Base-by-base conservation (phyloP, 1,139 yeast genomes). In the Arxiozyma bovina region DNA sequence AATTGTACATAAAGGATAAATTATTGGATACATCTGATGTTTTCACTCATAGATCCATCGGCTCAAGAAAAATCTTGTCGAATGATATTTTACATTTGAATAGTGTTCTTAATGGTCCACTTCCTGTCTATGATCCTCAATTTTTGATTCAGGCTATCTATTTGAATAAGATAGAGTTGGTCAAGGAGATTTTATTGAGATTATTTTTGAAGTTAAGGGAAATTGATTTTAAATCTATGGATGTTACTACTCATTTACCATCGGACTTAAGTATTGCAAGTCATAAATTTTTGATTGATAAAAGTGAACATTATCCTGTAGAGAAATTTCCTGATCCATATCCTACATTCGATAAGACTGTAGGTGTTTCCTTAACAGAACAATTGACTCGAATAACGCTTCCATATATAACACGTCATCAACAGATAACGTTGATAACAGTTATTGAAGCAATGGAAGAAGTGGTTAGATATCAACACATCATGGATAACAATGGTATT, bases 111-210 rank as follows among this genome's bases (percentile, higher is more conserved):
- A 90, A 90, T 70, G 96, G 97, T 34, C 94, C 96, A 0, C 70
- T 93, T 42, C 97, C 98, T 0, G 73, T 90, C 1, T 93, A 87
- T 63, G 98, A 93, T 65, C 99, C 99, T 0, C 96, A 90, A 68
- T 78, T 89, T 57, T 72, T 93, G 46, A 85, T 90, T 51, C 97
- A 91, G 66, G 74, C 85, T 4, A 69, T 91, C 20, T 84, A 85
- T 63, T 79, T 82, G 62, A 85, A 83, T 42, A 83, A 85, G 61
- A 61, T 78, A 12, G 71, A 73, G 5, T 66, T 83, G 4, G 94
- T 83, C 0, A 77, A 82, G 58, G 77, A 75, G 44, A 76, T 91
- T 1, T 64, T 91, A 27, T 72, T 79, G 5, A 71, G 74, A 20
- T 71, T 91, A 47, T 80, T 81, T 56, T 69, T 77, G 21, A 72